phyloP scores from a whole-genome alignment of 345 rosid species.

The Odontarrhena argentea region DNA sequence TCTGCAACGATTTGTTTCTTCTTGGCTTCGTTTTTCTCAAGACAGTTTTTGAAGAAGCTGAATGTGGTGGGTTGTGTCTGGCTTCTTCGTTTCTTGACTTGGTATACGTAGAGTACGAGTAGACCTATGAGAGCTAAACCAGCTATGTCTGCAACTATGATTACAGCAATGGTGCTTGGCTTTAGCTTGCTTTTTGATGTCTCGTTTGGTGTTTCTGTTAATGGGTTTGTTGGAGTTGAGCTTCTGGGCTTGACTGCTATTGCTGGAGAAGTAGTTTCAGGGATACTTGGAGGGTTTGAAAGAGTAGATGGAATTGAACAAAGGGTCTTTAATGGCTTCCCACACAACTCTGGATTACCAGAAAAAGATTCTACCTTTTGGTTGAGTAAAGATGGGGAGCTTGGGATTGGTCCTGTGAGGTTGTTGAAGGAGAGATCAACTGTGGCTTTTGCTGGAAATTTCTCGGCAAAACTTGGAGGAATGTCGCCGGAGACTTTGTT shows the following conservation, averaged over 20 bases:
- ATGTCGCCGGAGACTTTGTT: conserved; percentile 71
- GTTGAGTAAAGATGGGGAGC: conserved; percentile 52
- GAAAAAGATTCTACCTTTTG: conserved; percentile 58
- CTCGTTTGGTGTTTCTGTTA: conserved; percentile 27
- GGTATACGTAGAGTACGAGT: conserved; percentile 67
- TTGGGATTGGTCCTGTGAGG: conserved; percentile 80
- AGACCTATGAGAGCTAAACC: conserved; percentile 65
- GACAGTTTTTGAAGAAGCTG: conserved; percentile 33
- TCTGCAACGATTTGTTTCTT: conserved; percentile 35
- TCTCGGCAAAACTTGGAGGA: conserved; percentile 55
- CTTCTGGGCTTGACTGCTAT: conserved; percentile 86
- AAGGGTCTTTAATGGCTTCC: conserved; percentile 74
- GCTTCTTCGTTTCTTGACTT: conserved; percentile 55
- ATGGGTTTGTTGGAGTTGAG: conserved; percentile 43
- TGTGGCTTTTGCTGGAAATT: conserved; percentile 57
- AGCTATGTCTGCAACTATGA: conserved; percentile 61
- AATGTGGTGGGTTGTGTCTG: conserved; percentile 26
- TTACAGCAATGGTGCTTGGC: conserved; percentile 68
- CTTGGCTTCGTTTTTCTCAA: conserved; percentile 34
- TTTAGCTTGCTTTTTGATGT: conserved; percentile 52
- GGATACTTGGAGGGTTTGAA: conserved; percentile 65
- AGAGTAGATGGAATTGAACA: conserved; percentile 80
- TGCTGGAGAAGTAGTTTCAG: conserved; percentile 70
- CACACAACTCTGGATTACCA: conserved; percentile 75
- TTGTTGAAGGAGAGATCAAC: conserved; percentile 85